Evolutionary conservation across 2,329 filamentous ascomycete species (phyloP).

Genomic region (Fusarium humuli): DNA sequence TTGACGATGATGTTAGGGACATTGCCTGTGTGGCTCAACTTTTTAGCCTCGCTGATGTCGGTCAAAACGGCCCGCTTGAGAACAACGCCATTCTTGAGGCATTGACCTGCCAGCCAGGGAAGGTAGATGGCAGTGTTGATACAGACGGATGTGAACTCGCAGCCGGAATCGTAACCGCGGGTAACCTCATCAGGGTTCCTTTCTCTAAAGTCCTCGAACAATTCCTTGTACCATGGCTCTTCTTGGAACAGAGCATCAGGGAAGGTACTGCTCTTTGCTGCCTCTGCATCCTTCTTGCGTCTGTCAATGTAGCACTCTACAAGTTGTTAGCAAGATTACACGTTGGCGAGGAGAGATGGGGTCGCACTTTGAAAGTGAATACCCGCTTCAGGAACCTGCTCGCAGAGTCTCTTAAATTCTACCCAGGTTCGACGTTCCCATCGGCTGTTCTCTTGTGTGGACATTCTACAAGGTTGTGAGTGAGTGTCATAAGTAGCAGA

Average conservation of each 20-base stretch:
- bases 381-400: constrained; percentile 79
- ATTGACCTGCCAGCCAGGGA: constrained; percentile 85
- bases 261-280: constrained; percentile 51
- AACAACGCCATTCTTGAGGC: constrained; percentile 76
- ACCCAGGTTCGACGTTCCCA: constrained; percentile 76
- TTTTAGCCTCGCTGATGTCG: constrained; percentile 78
- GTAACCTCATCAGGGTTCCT: constrained; percentile 70
- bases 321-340: constrained; percentile 6
- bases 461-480: constrained; percentile 55
- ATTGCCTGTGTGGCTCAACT: constrained; percentile 63
- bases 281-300: constrained; percentile 70
- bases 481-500: not conserved
- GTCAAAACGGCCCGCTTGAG: constrained; percentile 71
- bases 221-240: constrained; percentile 79
- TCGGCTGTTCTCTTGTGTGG: constrained; percentile 54
- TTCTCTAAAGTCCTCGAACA: constrained; percentile 77
- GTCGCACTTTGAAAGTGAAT: constrained; percentile 78
- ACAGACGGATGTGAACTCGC: constrained; percentile 84
- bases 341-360: not conserved
- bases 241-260: constrained; percentile 71
- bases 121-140: constrained; percentile 93
- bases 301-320: constrained; percentile 62
- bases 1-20: constrained; percentile 81
- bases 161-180: constrained; percentile 75
- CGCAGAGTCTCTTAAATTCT: constrained; percentile 68